phyloP scores from a whole-genome alignment of 2,329 filamentous ascomycete species.

The Fusarium verrucosum region DNA sequence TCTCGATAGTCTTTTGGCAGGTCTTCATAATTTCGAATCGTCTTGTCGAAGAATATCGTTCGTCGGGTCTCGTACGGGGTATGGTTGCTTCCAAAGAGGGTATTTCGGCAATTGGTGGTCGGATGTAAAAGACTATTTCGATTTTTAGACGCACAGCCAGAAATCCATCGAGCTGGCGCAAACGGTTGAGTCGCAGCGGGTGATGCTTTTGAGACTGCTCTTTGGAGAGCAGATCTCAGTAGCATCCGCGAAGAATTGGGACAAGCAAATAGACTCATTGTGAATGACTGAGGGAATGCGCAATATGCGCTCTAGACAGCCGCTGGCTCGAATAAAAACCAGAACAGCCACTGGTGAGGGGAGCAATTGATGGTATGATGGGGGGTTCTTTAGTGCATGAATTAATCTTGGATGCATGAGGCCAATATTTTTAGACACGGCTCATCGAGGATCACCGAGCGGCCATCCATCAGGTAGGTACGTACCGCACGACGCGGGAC shows the following conservation, averaged over 20 bases:
- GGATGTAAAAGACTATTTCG: slow-evolving; percentile 12
- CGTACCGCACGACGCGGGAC: slow-evolving; percentile 28
- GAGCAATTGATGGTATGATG: slow-evolving; percentile 34
- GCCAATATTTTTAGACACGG: slow-evolving; percentile 37
- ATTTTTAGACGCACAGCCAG: slow-evolving; percentile 17
- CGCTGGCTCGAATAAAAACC: slow-evolving; percentile 32
- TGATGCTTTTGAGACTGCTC: slow-evolving; percentile 33
- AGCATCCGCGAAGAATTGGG: slow-evolving; percentile 46
- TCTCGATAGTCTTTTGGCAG: slow-evolving; percentile 68
- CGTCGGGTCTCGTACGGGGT: slow-evolving; percentile 41
- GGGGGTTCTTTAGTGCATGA: slow-evolving; percentile 35
- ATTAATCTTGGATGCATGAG: slow-evolving; percentile 41
- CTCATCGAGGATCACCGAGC: slow-evolving; percentile 10
- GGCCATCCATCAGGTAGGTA: slow-evolving; percentile 28
- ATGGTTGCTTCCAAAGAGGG: slow-evolving; percentile 19
- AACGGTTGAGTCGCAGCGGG: slow-evolving; percentile 33
- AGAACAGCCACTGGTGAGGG: slow-evolving; percentile 25
- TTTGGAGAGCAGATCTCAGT: slow-evolving; percentile 44
- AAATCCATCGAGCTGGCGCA: slow-evolving; percentile 40
- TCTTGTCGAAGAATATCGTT: slow-evolving; percentile 49
- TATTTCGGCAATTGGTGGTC: slow-evolving; percentile 15
- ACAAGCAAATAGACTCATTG: slow-evolving; percentile 45
- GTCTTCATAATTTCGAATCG: slow-evolving; percentile 64
- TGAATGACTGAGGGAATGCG: slow-evolving; percentile 31
- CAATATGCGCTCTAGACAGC: slow-evolving; percentile 40